Conservation (phyloP, 2,329 filamentous ascomycete genomes). For the Pleochaeta shiraiana region DNA sequence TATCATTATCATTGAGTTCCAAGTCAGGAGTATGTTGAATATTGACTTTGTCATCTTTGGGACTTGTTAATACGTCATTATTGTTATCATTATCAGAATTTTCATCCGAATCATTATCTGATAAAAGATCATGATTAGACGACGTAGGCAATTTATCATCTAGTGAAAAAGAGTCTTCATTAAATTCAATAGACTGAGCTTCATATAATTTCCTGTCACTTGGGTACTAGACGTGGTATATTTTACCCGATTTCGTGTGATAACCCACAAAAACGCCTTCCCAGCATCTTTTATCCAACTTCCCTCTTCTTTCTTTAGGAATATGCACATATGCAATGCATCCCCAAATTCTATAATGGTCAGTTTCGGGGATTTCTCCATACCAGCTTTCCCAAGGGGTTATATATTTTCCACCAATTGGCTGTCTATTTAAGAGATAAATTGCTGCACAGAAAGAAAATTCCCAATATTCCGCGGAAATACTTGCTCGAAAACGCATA, state of each 20-base stretch:
- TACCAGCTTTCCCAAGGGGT: neutral
- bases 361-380: neutral
- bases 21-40: too few relatives aligned
- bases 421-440: neutral
- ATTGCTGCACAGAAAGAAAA: neutral
- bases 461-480: neutral
- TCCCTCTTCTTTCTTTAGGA: neutral
- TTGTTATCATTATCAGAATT: neutral
- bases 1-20: too few relatives aligned
- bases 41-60: too few relatives aligned
- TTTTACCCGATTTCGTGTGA: too few relatives aligned
- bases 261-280: neutral
- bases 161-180: too few relatives aligned
- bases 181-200: too few relatives aligned
- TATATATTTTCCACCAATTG: neutral
- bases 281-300: neutral
- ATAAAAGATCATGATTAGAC: neutral
- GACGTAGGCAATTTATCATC: neutral
- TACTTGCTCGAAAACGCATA: neutral
- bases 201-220: too few relatives aligned
- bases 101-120: neutral
- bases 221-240: too few relatives aligned
- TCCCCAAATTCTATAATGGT: neutral
- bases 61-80: neutral
- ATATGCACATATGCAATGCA: neutral